A percentile compares a stretch with the other conserved stretches of the same genome.
phyloP scores from a whole-genome alignment of 305 asterid species.

The Rubia occidens region DNA sequence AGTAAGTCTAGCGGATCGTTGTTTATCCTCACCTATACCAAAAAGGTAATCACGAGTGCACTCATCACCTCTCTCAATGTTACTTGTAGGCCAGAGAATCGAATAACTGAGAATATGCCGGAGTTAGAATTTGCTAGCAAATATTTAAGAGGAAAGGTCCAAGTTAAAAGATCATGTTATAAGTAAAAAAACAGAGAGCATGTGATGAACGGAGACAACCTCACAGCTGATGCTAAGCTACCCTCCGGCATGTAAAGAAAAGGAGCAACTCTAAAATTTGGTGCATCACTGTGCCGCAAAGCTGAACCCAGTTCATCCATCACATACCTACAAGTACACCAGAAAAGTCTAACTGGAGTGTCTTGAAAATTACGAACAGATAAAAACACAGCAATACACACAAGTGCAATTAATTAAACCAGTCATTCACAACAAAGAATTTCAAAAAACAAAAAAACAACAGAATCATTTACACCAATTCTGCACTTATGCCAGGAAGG shows the following conservation, averaged over 20 bases:
- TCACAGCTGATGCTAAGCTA: conserved; percentile 77
- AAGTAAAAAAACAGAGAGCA: conserved; percentile 13
- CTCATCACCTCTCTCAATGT: conserved; percentile 58
- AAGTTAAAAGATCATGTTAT: background rate
- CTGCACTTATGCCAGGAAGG: background rate
- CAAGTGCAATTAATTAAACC: background rate
- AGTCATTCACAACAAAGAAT: background rate
- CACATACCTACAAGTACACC: conserved; percentile 61
- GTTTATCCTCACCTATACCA: conserved; percentile 88
- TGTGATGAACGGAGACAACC: conserved; percentile 36
- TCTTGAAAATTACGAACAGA: background rate
- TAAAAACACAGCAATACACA: background rate
- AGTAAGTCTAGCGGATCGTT: conserved; percentile 94
- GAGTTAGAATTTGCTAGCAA: conserved; percentile 19
- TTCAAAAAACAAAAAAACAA: background rate
- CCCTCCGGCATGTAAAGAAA: conserved; percentile 97
- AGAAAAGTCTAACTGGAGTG: conserved; percentile 1
- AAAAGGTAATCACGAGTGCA: conserved; percentile 81
- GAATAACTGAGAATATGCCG: conserved; percentile 52
- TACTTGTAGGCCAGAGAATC: conserved; percentile 71
- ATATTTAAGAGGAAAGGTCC: background rate
- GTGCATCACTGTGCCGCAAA: conserved; percentile 85
- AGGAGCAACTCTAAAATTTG: conserved; percentile 86
- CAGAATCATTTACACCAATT: background rate
- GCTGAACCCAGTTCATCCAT: conserved; percentile 99